These are phyloP conservation scores for Hysterangium stoloniferum DNA, from an alignment of 768 basidiomycete species.

Conservation along the genomic window DNA sequence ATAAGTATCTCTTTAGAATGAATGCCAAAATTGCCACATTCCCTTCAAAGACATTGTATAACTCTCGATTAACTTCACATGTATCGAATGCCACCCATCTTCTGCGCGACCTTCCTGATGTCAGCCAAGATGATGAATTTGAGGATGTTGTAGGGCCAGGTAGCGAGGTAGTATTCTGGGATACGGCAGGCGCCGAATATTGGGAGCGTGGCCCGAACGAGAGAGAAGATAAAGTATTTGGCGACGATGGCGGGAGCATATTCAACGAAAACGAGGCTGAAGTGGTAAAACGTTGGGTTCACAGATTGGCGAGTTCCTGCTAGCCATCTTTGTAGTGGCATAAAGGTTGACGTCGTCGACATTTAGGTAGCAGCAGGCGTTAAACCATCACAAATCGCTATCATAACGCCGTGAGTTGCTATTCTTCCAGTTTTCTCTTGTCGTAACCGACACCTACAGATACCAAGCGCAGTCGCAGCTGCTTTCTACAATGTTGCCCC, in stretches of 20 bases:
- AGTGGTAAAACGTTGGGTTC: conserved; percentile 77
- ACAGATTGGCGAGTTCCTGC: conserved; percentile 52
- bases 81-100: conserved; percentile 63
- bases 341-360: background rate
- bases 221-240: conserved; percentile 32
- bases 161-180: conserved; percentile 85
- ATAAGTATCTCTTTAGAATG: conserved; percentile 48
- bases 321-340: background rate
- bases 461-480: conserved; percentile 94
- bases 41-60: conserved; percentile 78
- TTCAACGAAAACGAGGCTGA: conserved; percentile 93
- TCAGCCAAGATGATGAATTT: conserved; percentile 53
- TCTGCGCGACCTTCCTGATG: conserved; percentile 59
- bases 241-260: conserved; percentile 78
- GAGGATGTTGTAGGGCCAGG: conserved; percentile 52
- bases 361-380: conserved; percentile 54
- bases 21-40: conserved; percentile 78
- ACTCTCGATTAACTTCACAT: conserved; percentile 60
- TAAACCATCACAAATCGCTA: conserved; percentile 64
- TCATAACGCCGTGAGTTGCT: conserved; percentile 72
- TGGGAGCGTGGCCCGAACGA: conserved; percentile 66
- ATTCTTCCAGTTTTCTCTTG: background rate
- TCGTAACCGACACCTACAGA: conserved; percentile 26
- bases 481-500: conserved; percentile 60
- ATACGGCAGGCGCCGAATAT: conserved; percentile 91